phyloP scores from a whole-genome alignment of 495 filamentous ascomycete genomes.

The Lepraria neglecta region DNA sequence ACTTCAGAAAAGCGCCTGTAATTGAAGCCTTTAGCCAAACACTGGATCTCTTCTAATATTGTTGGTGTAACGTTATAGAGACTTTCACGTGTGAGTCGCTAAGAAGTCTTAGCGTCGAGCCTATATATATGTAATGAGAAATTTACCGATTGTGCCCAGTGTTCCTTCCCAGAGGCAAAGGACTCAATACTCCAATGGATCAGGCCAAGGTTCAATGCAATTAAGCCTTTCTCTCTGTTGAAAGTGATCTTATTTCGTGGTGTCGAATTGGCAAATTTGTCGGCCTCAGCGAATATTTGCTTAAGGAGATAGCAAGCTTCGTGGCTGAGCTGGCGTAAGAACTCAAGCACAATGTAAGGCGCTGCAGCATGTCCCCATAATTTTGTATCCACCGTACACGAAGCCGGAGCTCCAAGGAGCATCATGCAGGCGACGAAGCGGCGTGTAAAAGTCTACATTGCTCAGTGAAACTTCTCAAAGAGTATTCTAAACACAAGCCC shows the following conservation, averaged over 20 bases:
- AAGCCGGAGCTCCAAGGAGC: neutral
- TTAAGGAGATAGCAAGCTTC: neutral
- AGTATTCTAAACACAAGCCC: neutral
- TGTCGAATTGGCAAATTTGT: neutral
- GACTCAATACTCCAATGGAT: neutral
- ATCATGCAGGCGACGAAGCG: neutral
- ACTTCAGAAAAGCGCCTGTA: neutral
- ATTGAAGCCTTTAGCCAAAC: neutral
- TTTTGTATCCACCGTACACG: neutral
- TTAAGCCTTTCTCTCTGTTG: neutral
- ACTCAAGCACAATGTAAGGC: neutral
- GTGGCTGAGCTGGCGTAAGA: neutral
- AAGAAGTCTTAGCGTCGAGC: neutral
- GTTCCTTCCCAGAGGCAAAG: neutral
- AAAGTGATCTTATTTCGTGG: neutral
- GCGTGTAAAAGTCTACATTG: neutral
- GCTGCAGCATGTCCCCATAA: neutral
- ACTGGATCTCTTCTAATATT: neutral
- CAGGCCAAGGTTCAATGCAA: neutral
- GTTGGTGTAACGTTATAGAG: neutral
- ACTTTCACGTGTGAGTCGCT: neutral
- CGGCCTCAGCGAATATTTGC: neutral
- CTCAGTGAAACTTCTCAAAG: neutral
- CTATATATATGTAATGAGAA: neutral
- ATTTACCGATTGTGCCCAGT: neutral